Conservation (phyloP, 352 stramenopile species). For the Pythium oligandrum region DNA sequence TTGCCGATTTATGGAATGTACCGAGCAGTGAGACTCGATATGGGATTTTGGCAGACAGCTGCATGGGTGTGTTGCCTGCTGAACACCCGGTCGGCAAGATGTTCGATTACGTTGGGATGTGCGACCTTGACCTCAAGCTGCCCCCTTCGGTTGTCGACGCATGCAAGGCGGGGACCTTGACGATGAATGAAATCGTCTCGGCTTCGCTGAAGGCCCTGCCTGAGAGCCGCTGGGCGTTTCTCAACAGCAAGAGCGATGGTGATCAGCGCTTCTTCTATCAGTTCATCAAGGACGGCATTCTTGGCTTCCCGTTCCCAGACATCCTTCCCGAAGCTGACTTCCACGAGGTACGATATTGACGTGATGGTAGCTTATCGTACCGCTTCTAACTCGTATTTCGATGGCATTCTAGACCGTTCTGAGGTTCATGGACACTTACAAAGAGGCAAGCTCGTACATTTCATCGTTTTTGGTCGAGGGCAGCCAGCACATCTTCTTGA, state of each 20-base stretch:
- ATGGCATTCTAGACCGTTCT: too few species aligned
- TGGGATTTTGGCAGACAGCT: constrained; percentile 51
- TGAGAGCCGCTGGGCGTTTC: constrained; percentile 47
- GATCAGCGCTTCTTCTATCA: constrained; percentile 64
- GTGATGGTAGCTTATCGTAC: too few species aligned
- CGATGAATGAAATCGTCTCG: constrained; percentile 30
- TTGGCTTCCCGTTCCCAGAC: constrained; percentile 46
- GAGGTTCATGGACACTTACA: too few species aligned
- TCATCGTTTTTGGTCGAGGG: too few species aligned
- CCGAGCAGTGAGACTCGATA: constrained; percentile 33
- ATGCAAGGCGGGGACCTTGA: constrained; percentile 38
- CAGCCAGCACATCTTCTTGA: too few species aligned
- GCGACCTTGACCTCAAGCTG: constrained; percentile 34
- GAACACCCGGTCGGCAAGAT: constrained; percentile 33
- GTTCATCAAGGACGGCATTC: constrained; percentile 37
- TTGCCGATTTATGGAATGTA: constrained; percentile 44
- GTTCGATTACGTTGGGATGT: constrained; percentile 51
- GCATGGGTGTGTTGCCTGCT: constrained; percentile 47
- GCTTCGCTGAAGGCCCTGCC: constrained; percentile 35
- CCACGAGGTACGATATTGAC: too few species aligned
- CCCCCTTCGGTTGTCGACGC: constrained; percentile 16
- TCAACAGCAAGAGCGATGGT: constrained; percentile 47
- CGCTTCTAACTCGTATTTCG: too few species aligned
- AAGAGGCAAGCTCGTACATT: too few species aligned
- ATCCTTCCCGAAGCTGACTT: constrained; percentile 22